Conservation (phyloP, 352 stramenopile species). For the Phytophthora parvispora region DNA sequence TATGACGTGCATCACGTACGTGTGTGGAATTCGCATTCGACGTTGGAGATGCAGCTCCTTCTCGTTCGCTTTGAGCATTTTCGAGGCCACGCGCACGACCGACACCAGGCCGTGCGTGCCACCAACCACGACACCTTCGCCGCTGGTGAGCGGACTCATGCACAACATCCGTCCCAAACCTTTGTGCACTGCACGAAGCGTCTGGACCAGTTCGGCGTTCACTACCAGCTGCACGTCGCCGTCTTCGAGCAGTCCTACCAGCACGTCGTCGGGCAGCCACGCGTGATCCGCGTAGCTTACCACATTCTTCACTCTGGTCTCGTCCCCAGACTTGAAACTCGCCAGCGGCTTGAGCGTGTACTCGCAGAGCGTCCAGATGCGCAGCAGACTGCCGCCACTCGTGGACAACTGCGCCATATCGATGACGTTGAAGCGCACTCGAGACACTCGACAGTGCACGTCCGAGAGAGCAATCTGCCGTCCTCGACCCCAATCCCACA, state of each 20-base stretch:
- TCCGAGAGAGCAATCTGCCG: conserved; percentile 68
- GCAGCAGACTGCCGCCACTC: conserved; percentile 71
- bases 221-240: conserved; percentile 82
- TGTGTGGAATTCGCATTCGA: conserved; percentile 59
- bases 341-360: conserved; percentile 76
- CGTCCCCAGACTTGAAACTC: conserved; percentile 83
- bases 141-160: conserved; percentile 54
- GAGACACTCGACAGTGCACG: conserved; percentile 77
- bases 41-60: conserved; percentile 80
- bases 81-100: conserved; percentile 62
- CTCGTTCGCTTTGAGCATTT: conserved; percentile 63
- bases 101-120: conserved; percentile 68
- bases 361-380: conserved; percentile 80
- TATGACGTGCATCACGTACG: conserved; percentile 35
- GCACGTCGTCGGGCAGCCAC: conserved; percentile 74
- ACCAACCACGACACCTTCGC: conserved; percentile 68
- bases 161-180: conserved; percentile 40
- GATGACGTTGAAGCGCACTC: conserved; percentile 80
- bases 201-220: conserved; percentile 81
- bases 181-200: conserved; percentile 69
- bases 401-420: conserved; percentile 86
- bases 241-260: conserved; percentile 77
- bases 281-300: conserved; percentile 74
- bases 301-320: conserved; percentile 58
- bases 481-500: conserved; percentile 85